These are phyloP conservation scores for Chionographis japonica DNA, from an alignment of 106 monocot species.

Conservation along the genomic window DNA sequence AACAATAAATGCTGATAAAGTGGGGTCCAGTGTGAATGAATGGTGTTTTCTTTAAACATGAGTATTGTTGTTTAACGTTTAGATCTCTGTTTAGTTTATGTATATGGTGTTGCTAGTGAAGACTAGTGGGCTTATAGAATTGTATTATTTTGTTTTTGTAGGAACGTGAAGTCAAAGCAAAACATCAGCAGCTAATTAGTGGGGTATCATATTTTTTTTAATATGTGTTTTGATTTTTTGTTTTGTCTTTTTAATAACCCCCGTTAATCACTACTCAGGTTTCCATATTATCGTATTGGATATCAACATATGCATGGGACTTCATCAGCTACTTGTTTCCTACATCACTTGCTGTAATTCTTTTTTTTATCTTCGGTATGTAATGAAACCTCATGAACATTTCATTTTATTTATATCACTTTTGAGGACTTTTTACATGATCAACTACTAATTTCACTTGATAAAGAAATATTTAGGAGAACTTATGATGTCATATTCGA, in stretches of 20 bases:
- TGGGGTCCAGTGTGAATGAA: no score
- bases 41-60: not conserved
- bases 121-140: not conserved
- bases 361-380: constrained; percentile 84
- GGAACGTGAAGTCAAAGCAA: constrained; percentile 95
- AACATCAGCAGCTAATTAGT: constrained; percentile 91
- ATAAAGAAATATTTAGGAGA: not conserved
- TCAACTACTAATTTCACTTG: not conserved
- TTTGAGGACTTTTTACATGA: not conserved
- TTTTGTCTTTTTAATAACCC: constrained; percentile 1
- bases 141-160: constrained; percentile 16
- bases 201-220: constrained; percentile 43
- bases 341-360: constrained; percentile 56
- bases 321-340: constrained; percentile 94
- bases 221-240: not conserved
- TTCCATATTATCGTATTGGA: constrained; percentile 82
- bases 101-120: no score
- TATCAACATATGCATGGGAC: constrained; percentile 85
- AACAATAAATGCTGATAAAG: no score
- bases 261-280: constrained; percentile 37
- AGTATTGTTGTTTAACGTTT: constrained; percentile 3
- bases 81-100: not conserved
- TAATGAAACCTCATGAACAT: not conserved
- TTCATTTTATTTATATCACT: not conserved
- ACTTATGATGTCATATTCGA: constrained; percentile 3